Percentiles rank a stretch among this genome's conserved stretches.
Evolutionary conservation across 2,329 filamentous ascomycete genomes (phyloP).

Genomic region (Microcera coccophila): DNA sequence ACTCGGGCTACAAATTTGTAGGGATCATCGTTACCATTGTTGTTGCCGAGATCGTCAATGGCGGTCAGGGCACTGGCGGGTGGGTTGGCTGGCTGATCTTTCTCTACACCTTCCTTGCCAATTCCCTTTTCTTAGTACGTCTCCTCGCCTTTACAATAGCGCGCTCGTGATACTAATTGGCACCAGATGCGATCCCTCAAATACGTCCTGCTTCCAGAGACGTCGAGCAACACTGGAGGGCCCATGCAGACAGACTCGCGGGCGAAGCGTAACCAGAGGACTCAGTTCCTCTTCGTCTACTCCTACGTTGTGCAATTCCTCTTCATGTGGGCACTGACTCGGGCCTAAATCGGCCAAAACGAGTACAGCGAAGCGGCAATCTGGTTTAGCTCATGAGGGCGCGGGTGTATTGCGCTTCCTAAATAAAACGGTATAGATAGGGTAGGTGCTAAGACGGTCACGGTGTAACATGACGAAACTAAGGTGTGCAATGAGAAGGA

Average conservation of each 20-base stretch:
- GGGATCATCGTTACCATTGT: slow-evolving; percentile 88
- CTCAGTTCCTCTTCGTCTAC: slow-evolving; percentile 90
- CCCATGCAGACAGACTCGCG: slow-evolving; percentile 70
- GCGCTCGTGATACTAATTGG: slow-evolving; percentile 12
- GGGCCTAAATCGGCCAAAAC: slow-evolving; percentile 33
- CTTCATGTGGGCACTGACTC: slow-evolving; percentile 79
- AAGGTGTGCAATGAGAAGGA: background rate
- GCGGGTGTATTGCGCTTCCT: background rate
- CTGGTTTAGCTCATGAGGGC: slow-evolving; percentile 2
- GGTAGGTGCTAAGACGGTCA: background rate
- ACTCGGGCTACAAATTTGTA: slow-evolving; percentile 98
- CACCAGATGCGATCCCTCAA: slow-evolving; percentile 82
- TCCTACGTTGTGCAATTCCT: slow-evolving; percentile 90
- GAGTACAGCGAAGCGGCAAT: background rate
- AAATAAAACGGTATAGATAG: background rate
- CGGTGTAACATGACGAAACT: background rate
- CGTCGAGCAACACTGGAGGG: slow-evolving; percentile 59
- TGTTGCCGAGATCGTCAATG: slow-evolving; percentile 71
- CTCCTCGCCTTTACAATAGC: too few relatives aligned
- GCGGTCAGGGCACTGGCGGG: slow-evolving; percentile 76
- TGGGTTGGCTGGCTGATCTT: slow-evolving; percentile 90
- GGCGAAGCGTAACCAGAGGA: slow-evolving; percentile 80
- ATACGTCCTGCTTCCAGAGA: slow-evolving; percentile 91
- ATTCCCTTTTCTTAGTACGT: slow-evolving; percentile 88
- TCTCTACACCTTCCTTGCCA: slow-evolving; percentile 85